These are phyloP conservation scores for Rhododendron mucronatum DNA, from an alignment of 148 eudicot genomes.

Conservation along the genomic window DNA sequence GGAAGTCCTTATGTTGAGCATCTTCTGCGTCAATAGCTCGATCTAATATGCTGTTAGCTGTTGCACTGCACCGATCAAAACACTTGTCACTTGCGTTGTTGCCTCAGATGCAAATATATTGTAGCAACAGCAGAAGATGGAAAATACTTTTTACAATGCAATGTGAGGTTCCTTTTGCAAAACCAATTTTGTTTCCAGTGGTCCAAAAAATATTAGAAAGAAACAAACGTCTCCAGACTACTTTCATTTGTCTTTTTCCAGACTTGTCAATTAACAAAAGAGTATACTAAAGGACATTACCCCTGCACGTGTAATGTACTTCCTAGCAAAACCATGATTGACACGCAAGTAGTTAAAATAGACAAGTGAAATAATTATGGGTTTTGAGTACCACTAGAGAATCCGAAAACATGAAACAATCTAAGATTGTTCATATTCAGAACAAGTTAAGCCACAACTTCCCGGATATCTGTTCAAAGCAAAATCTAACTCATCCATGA, in stretches of 20 bases:
- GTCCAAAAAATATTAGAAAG: not conserved
- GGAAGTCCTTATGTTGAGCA: slow-evolving; percentile 89
- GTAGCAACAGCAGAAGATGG: not conserved
- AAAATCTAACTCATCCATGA: not conserved
- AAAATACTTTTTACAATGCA: not conserved
- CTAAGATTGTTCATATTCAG: not conserved
- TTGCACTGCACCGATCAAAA: slow-evolving; percentile 47
- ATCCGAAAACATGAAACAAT: not conserved
- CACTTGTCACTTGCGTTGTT: not conserved
- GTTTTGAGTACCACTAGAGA: not conserved
- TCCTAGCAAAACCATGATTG: not conserved
- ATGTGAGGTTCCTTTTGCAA: not conserved
- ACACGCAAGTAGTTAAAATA: not conserved
- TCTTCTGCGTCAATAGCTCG: slow-evolving; percentile 93
- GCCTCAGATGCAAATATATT: not conserved
- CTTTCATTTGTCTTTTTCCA: not conserved
- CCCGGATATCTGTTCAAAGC: not conserved
- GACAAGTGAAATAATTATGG: not conserved
- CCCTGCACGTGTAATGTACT: not conserved
- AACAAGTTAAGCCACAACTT: not conserved
- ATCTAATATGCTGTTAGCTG: slow-evolving; percentile 88
- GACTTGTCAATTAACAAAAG: not conserved
- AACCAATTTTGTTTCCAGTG: not conserved
- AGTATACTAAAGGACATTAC: not conserved
- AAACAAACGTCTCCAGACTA: not conserved